A percentile compares a stretch with the other conserved stretches of the same genome.
These are phyloP conservation scores for Phaeoacremonium minimum DNA, from an alignment of 2,329 filamentous ascomycete species.

Conservation along the genomic window DNA sequence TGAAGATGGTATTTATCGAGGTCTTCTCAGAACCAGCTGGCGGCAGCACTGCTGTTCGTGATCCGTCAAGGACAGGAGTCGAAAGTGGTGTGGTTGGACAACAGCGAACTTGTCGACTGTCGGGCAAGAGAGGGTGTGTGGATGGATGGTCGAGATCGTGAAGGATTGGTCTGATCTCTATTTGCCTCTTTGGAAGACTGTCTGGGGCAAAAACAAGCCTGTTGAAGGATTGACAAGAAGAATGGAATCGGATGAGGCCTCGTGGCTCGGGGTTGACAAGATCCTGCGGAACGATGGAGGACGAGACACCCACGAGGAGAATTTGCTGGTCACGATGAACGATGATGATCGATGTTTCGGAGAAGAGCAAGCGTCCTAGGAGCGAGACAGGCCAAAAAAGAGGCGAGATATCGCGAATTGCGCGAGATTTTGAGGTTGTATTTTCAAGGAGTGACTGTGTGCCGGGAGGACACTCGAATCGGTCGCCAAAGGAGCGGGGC, in stretches of 20 bases:
- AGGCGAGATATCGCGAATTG: no score
- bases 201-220: slow-evolving; percentile 9
- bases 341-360: no score
- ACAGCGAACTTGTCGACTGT: background rate
- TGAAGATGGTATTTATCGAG: slow-evolving; percentile 7
- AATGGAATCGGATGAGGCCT: slow-evolving; percentile 5
- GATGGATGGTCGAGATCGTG: slow-evolving; percentile 6
- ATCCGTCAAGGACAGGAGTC: slow-evolving; percentile 20
- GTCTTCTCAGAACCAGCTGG: slow-evolving; percentile 18
- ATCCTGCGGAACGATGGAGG: slow-evolving; percentile 2
- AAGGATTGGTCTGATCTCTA: no score
- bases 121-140: slow-evolving; percentile 6
- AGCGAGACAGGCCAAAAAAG: no score
- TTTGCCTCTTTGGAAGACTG: slow-evolving; percentile 6
- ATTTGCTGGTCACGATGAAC: no score
- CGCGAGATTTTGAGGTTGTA: background rate
- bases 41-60: slow-evolving; percentile 20
- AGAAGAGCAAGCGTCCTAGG: no score
- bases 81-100: background rate
- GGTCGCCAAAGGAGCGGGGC: background rate
- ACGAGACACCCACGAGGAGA: background rate
- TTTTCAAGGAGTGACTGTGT: background rate
- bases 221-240: slow-evolving; percentile 15
- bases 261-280: slow-evolving; percentile 4
- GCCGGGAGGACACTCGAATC: background rate